Base-by-base conservation (phyloP, 1,284 basidiomycete genomes). In the Moniliella sp. region DNA sequence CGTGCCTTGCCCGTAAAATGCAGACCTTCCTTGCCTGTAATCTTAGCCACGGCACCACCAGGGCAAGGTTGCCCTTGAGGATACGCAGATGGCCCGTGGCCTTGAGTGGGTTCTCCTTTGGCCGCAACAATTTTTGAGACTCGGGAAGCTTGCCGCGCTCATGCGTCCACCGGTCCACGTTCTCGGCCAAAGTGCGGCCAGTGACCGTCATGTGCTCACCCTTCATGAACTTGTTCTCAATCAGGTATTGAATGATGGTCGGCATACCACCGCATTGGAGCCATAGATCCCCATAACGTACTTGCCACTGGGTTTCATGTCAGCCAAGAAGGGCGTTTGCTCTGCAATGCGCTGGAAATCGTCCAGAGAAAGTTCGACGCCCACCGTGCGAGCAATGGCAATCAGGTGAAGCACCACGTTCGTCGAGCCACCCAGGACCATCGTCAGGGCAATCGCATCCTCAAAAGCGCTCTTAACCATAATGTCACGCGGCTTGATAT, bases 101-200 rank as follows among this genome's bases (percentile, higher is more conserved):
- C 44, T 59, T 59, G 40, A 59, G 45, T 19, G 56, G 56, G 23
- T 48, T 46, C 30, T 43, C 33, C 5, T 57, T 15, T 13, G 56
- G 50, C 7, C 45, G 44, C 2, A 59, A 35, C 5, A 59, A 45
- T 16, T 59, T 52, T 36, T 59, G 56, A 17, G 35, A 33, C 7
- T 31, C 36, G 2, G 48, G 43, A 17, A 57, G 39, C 35, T 51
- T 55, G 28, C 56, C 56, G n/a, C 40, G 39, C 23, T 43, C 37
- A 53, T 76, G 72, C 5, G 70, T 73, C 80, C 80, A 84, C 42
- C 70, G 65, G 35, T 56, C 54, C 21, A 39, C 41, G 32, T 59
- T 59, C 28, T 59, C 56, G 21, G 45, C 46, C 3, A 59, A 44
- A 9, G 56, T 57, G 17, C 34, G 38, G 11, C 56, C 56, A 7